Evolutionary conservation across 1,284 basidiomycete genomes (phyloP), one percentile per base, ranked within the genome.

Genomic region (Bjerkandera adusta): DNA sequence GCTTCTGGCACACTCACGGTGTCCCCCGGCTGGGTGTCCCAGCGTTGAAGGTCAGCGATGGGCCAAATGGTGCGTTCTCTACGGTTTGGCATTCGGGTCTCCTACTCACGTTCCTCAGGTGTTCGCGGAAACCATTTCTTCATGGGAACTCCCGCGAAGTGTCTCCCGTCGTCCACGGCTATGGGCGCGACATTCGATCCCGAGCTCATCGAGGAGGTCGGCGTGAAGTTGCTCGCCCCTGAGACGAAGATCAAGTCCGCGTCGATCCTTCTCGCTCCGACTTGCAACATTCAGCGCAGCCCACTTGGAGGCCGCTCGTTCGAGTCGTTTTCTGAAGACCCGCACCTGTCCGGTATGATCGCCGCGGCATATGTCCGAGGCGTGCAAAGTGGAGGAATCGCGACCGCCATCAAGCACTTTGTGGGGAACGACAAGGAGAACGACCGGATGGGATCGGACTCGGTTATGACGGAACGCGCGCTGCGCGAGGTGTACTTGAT

Each of bases 281-380:
- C 89, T 0, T 84, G 82, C 59, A 92, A 92, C 61, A 89, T 88
- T 39, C 87, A 90, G 62, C 75, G 89, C 18, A 82, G 72, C 52
- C 88, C 88, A 3, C 73, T 85, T 8, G 86, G 86, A 18, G 88
- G 88, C 39, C 69, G 87, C 49, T 85, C 84, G 52, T 87, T 87
- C 56, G 84, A 88, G 61, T 85, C 83, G 34, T 91, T 88, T 68
- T 86, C 87, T 0, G 89, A 92, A 62, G 89, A 92, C 58, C 88
- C 89, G 1, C 66, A 79, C 45, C 73, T 89, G 4, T 84, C 83
- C 16, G 89, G 89, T 16, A 58, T 57, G 53, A 73, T 89, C 30
- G 79, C 87, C 0, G 77, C 86, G 0, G 75, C 84, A 3, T 91
- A 89, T 58, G 74, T 90, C 36, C 79, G 80, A 36, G 89, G 88